Evolutionary conservation across 176 grass and related monocot species (phyloP).

Genomic region (Carex scoparia): DNA sequence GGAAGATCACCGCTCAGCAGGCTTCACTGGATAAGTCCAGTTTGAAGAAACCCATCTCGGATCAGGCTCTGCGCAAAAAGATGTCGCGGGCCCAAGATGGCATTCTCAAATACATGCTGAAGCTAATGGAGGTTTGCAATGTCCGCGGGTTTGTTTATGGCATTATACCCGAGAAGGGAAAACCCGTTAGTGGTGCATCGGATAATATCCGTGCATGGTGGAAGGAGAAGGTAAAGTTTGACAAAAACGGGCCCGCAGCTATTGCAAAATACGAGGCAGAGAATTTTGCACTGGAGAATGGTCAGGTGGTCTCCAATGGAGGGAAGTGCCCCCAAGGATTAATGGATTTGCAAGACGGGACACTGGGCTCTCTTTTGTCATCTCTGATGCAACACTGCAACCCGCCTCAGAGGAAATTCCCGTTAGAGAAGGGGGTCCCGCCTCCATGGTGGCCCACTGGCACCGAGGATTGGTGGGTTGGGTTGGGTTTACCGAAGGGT

Average conservation of each 20-base stretch:
- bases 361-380: slow-evolving; percentile 77
- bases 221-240: slow-evolving; percentile 99
- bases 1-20: slow-evolving; percentile 36
- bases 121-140: slow-evolving; percentile 92
- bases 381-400: slow-evolving; percentile 92
- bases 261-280: slow-evolving; percentile 74
- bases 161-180: slow-evolving; percentile 89
- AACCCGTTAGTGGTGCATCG: slow-evolving; percentile 83
- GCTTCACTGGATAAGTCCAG: slow-evolving; percentile 41
- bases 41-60: slow-evolving; percentile 50
- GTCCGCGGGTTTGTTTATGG: slow-evolving; percentile 83
- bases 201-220: slow-evolving; percentile 98
- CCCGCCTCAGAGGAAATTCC: slow-evolving; percentile 87
- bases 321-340: slow-evolving; percentile 48
- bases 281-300: slow-evolving; percentile 35
- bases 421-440: slow-evolving; percentile 70
- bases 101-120: slow-evolving; percentile 98
- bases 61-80: slow-evolving; percentile 92
- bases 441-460: slow-evolving; percentile 96
- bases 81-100: slow-evolving; percentile 88
- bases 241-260: slow-evolving; percentile 86
- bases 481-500: slow-evolving; percentile 58
- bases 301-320: slow-evolving; percentile 23
- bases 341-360: slow-evolving; percentile 96
- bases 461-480: slow-evolving; percentile 78